A percentile compares a stretch with the other conserved stretches of the same genome.
These are phyloP conservation scores for cucumber (Cucumis sativus) DNA, from an alignment of 306 rosid genomes.

Conservation along the genomic window Cucumber_9930_V3 NC_026659.2:25933001-25933500, in stretches of 20 bases:
- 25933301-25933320: constrained; percentile 68
- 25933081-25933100: not conserved
- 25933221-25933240: constrained; percentile 42
- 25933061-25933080: not conserved
- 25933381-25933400: not conserved
- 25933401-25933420: not conserved
- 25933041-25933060: not conserved
- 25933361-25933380: not conserved
- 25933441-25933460: not conserved
- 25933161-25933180: constrained; percentile 39
- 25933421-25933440: not conserved
- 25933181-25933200: constrained; percentile 52
- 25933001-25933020: not conserved
- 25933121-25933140: constrained; percentile 63
- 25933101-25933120: constrained; percentile 14
- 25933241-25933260: constrained; percentile 54
- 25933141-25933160: constrained; percentile 68
- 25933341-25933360: not conserved
- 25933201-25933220: constrained; percentile 49
- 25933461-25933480: not conserved
- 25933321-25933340: constrained; percentile 11
- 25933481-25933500: not conserved
- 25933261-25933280: constrained; percentile 51
- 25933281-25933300: constrained; percentile 66
- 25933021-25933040: not conserved